These are phyloP conservation scores for Pyrenopolyporus hunteri DNA, from an alignment of 495 filamentous ascomycete species.

Conservation along the genomic window DNA sequence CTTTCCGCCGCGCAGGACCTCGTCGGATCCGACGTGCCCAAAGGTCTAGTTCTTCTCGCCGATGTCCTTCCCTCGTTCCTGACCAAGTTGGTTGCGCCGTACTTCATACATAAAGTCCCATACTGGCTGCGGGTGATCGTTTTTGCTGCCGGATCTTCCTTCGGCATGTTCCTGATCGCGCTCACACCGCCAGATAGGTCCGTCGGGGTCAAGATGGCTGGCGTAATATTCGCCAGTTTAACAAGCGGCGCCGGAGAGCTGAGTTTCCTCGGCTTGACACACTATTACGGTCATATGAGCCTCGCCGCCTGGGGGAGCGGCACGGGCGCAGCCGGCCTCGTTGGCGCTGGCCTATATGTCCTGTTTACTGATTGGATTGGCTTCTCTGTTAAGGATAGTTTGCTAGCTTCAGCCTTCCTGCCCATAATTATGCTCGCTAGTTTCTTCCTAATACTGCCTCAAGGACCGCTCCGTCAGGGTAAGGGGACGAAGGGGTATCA, in stretches of 20 bases:
- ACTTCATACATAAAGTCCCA: slow-evolving; percentile 87
- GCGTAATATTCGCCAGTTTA: slow-evolving; percentile 83
- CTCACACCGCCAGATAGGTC: slow-evolving; percentile 69
- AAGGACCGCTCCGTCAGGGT: slow-evolving; percentile 57
- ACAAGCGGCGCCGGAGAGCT: slow-evolving; percentile 86
- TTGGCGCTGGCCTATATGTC: slow-evolving; percentile 87
- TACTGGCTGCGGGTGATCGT: slow-evolving; percentile 76
- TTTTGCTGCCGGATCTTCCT: slow-evolving; percentile 71
- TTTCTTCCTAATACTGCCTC: slow-evolving; percentile 82
- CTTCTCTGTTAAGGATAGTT: slow-evolving; percentile 69
- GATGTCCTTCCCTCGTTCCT: slow-evolving; percentile 88
- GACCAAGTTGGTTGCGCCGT: slow-evolving; percentile 86
- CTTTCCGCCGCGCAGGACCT: slow-evolving; percentile 95
- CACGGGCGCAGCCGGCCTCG: slow-evolving; percentile 86
- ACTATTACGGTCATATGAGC: slow-evolving; percentile 90
- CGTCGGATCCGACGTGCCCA: slow-evolving; percentile 82
- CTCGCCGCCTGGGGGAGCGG: slow-evolving; percentile 92
- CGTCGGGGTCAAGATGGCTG: slow-evolving; percentile 76
- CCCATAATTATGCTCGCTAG: slow-evolving; percentile 81
- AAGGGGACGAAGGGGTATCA: slow-evolving; percentile 49
- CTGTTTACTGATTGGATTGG: slow-evolving; percentile 79
- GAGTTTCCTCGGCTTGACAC: slow-evolving; percentile 87
- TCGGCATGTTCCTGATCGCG: slow-evolving; percentile 89
- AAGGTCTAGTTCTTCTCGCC: slow-evolving; percentile 89
- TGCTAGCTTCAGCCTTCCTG: slow-evolving; percentile 77